Base-by-base conservation (phyloP, 2,329 filamentous ascomycete genomes). In the Fusarium staphyleae region DNA sequence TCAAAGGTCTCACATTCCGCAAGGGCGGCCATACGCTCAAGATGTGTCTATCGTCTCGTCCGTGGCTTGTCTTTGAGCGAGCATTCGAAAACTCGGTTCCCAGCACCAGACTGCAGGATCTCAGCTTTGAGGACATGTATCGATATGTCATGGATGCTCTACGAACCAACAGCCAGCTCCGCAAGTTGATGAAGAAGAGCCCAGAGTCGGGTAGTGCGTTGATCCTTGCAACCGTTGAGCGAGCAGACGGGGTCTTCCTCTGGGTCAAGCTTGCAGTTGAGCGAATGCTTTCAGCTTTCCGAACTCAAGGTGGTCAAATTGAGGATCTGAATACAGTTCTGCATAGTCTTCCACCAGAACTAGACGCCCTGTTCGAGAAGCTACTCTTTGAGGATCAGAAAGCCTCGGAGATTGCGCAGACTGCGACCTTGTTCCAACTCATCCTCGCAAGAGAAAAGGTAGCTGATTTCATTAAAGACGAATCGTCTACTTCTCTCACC, bases 31-130 rank as follows among this genome's bases (percentile, higher is more conserved):
- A 39, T 0, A 48, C 52, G 5, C 52, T 72, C 48, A 74, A 74
- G 24, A 54, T 72, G 24, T 74, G 72, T 18, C 52, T 72, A 1
- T 70, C 72, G 1, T 73, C 71, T 1, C 69, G 72, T 0, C 70
- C 69, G 0, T 72, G 69, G 70, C 28, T 46, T 0, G 66, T 66
- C 0, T 72, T 72, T 19, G 48, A 61, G 5, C 33, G 63, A 1
- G 68, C 67, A 0, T 72, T 71, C 16, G 55, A 56, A 9, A 36
- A 52, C n/a, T 46, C 52, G 1, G 65, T 70, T 1, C 68, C 68
- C 3, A 65, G 65, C 29, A 45, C 70, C 11, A 42, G 57, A 7
- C 52, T 72, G 7, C 67, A 72, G 18, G 54, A 67, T 9, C 53
- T 72, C 3, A 72, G 67, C 0, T 42, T 59, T 4, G 54, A 55